Base-by-base conservation (phyloP, 2,329 filamentous ascomycete genomes). In the Cladosporium oxysporum region DNA sequence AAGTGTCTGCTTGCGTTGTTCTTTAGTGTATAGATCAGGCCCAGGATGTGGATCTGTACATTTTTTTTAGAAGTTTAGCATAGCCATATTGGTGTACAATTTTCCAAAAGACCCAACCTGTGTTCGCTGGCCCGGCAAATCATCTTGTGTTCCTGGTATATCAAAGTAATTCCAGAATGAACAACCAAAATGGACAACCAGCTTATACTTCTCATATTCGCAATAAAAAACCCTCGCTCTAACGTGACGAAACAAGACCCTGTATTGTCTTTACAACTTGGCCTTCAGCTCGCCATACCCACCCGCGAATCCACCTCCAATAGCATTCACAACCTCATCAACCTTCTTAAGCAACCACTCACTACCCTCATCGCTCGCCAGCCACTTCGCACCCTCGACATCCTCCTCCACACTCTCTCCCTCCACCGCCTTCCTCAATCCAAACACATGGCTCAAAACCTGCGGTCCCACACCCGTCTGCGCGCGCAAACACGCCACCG, bases 401-500 rank as follows among this genome's bases (percentile, higher is more conserved):
- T 90, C 85, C 66, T 84, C 79, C 29, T 80, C 79, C 58, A 81
- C 80, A 60, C 78, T 76, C 23, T 80, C 82, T 1, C 92, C 88
- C 69, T 90, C 87, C 61, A 90, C 83, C 0, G 87, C 90, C 81
- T 95, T 95, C 66, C 90, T 79, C 78, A 96, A 75, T 0, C 92
- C 92, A 79, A 93, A 94, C 0, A 95, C 83, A 78, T 96, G 92
- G 70, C 89, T 92, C 21, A 90, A 79, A 14, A 96, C 91, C 81
- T 95, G 92, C 1, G 91, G 92, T 0, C 88, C 92, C 0, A 95
- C 92, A 0, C 92, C 92, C 11, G 90, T 91, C 82, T 95, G 92
- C 53, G 91, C 85, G 3, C 92, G 80, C 76, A 96, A 76, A 72
- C 91, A 93, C 5, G 91, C 83, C 33, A 96, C 84, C 0, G 90